phyloP scores from a whole-genome alignment of 768 basidiomycete species.

The Kwoniella dejecticola region DNA sequence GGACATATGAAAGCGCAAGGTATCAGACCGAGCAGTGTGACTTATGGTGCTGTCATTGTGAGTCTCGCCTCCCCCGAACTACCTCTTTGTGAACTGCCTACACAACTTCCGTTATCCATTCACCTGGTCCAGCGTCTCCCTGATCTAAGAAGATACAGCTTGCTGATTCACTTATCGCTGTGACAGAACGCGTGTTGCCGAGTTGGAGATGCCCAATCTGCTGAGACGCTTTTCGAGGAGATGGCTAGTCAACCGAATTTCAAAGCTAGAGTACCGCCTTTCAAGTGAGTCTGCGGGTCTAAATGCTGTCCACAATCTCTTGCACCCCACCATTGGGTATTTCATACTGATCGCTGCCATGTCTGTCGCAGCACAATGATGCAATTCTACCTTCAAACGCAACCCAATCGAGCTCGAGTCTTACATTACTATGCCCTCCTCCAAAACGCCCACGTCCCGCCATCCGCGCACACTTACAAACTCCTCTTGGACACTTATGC shows the following conservation, averaged over 20 bases:
- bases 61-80: too few species aligned
- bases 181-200: conserved; percentile 75
- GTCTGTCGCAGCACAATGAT: conserved; percentile 68
- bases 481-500: conserved; percentile 88
- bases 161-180: conserved; percentile 50
- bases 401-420: conserved; percentile 76
- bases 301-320: too few species aligned
- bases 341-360: conserved; percentile 18
- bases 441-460: conserved; percentile 64
- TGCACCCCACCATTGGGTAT: too few species aligned
- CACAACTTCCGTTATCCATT: too few species aligned
- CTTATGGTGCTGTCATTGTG: conserved; percentile 86
- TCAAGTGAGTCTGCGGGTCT: conserved; percentile 63
- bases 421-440: conserved; percentile 75
- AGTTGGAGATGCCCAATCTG: conserved; percentile 81
- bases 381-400: conserved; percentile 89
- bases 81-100: too few species aligned
- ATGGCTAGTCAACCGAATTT: conserved; percentile 75
- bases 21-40: conserved; percentile 75
- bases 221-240: conserved; percentile 79
- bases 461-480: conserved; percentile 95
- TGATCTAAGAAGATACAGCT: conserved; percentile 5
- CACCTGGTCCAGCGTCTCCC: too few species aligned
- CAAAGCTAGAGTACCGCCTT: conserved; percentile 87
- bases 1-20: conserved; percentile 73